These are phyloP conservation scores for Alternaria arbusti DNA, from an alignment of 2,329 filamentous ascomycete genomes.

Conservation along the genomic window DNA sequence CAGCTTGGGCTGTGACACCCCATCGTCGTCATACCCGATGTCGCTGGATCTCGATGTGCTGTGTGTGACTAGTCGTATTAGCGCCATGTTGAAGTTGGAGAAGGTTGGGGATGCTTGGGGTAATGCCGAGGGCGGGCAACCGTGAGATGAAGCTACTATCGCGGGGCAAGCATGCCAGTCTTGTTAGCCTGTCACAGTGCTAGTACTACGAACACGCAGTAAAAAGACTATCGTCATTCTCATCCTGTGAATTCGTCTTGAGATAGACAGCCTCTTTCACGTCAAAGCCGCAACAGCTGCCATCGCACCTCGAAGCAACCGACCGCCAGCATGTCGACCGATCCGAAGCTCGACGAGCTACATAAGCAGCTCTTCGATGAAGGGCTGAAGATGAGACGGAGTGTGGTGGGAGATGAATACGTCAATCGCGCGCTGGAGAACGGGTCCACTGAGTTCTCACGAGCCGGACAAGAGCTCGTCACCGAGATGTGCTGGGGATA, in stretches of 20 bases:
- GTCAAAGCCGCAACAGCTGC: not conserved
- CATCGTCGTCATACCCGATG: not conserved
- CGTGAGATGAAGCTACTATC: not conserved
- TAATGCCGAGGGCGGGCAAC: conserved; percentile 25
- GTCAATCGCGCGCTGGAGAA: conserved; percentile 64
- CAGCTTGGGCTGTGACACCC: not conserved
- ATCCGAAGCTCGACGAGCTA: conserved; percentile 50
- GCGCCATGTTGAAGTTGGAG: conserved; percentile 7
- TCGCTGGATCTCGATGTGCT: not conserved
- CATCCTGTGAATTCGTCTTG: too few species aligned
- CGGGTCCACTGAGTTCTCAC: conserved; percentile 64
- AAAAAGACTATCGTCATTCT: not conserved
- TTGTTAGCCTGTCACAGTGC: not conserved
- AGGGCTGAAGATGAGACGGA: conserved; percentile 65
- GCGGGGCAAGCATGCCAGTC: conserved; percentile 9
- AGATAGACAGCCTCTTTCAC: not conserved
- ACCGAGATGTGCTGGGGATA: conserved; percentile 71
- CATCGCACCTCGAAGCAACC: not conserved
- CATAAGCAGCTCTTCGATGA: conserved; percentile 66
- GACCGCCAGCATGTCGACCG: conserved; percentile 47
- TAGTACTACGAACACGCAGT: not conserved
- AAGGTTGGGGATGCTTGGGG: conserved; percentile 35
- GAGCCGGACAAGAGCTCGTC: conserved; percentile 67
- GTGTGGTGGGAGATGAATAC: conserved; percentile 67
- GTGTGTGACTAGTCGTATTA: not conserved